Conservation (phyloP, 306 rosid species). For the Vicia sativa region DNA sequence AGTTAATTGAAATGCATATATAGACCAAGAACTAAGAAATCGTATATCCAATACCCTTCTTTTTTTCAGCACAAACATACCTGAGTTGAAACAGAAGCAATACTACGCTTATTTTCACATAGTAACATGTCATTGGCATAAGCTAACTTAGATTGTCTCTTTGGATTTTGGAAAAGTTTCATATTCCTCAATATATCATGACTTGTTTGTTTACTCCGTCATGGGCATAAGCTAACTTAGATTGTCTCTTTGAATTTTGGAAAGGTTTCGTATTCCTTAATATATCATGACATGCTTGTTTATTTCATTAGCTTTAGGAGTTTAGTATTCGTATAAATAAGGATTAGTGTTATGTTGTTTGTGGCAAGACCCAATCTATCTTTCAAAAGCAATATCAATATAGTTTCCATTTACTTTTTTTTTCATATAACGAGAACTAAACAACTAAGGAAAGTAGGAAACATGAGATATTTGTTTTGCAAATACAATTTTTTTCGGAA, state of each 20-base stretch:
- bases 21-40: conserved; percentile 5
- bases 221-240: conserved; percentile 9
- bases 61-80: conserved; percentile 14
- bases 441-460: conserved; percentile 23
- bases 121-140: conserved; percentile 11
- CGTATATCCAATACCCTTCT: background rate
- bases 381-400: conserved; percentile 4
- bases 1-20: conserved; percentile 15
- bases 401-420: background rate
- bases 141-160: conserved; percentile 2
- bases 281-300: background rate
- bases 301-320: conserved; percentile 7
- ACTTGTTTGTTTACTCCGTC: background rate
- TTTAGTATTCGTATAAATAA: conserved; percentile 3
- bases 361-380: background rate
- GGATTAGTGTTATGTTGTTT: background rate
- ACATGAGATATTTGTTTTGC: background rate
- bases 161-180: background rate
- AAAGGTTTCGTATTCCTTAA: background rate
- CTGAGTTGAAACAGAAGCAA: conserved; percentile 10
- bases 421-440: background rate
- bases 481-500: background rate
- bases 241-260: background rate
- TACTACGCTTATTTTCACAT: conserved; percentile 16
- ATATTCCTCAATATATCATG: background rate